Percentiles rank a stretch among this genome's conserved stretches.
Conservation (phyloP, 2,329 filamentous ascomycete genomes). For the Penicillium psychrosexuale region DNA sequence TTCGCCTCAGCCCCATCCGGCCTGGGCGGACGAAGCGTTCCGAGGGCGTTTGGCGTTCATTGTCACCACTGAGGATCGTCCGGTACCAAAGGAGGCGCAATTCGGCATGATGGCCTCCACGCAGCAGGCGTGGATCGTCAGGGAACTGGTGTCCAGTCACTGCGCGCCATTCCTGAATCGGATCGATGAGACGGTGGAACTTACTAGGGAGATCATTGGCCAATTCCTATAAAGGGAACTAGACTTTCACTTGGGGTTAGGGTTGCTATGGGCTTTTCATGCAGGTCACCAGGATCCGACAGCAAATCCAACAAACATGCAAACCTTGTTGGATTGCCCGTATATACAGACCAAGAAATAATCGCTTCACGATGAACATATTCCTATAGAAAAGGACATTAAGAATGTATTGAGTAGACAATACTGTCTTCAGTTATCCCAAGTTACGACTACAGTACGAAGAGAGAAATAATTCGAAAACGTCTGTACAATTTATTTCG, state of each 20-base stretch:
- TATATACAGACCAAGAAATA: too few species aligned
- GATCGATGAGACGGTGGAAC: background rate
- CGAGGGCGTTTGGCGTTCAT: background rate
- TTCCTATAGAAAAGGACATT: too few species aligned
- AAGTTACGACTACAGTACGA: background rate
- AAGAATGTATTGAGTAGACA: background rate
- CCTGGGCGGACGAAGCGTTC: slow-evolving; percentile 23
- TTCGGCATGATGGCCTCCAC: background rate
- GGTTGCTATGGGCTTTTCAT: background rate
- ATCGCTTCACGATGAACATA: too few species aligned
- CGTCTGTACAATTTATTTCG: background rate
- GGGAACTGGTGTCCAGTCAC: background rate
- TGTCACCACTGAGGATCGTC: background rate
- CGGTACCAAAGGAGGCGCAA: background rate
- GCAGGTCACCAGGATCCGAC: too few species aligned
- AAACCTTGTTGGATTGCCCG: too few species aligned
- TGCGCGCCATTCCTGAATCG: background rate
- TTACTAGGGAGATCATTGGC: background rate
- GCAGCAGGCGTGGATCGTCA: background rate
- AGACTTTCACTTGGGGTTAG: background rate
- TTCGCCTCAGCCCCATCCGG: slow-evolving; percentile 22
- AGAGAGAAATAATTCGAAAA: background rate
- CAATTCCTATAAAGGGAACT: background rate
- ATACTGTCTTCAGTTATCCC: background rate
- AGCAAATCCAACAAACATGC: too few species aligned